These are phyloP conservation scores for Physaria fendleri DNA, from an alignment of 345 rosid species.

Conservation along the genomic window DNA sequence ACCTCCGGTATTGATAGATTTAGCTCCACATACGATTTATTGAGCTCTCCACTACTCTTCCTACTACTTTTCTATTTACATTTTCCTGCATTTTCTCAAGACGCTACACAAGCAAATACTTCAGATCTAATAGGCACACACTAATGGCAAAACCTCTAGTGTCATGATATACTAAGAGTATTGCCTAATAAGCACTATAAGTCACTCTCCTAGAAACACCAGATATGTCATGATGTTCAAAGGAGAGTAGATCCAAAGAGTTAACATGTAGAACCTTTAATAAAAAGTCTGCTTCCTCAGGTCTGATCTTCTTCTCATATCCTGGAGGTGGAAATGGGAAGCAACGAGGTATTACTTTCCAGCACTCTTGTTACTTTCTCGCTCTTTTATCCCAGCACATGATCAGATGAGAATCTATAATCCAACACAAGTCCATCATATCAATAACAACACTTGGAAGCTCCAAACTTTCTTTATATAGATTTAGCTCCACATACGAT, in stretches of 20 bases:
- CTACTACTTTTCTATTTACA: too few relatives aligned
- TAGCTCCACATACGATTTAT: neutral
- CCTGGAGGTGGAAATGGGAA: slow-evolving; percentile 98
- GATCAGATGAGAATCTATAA: slow-evolving; percentile 47
- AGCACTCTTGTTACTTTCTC: slow-evolving; percentile 31
- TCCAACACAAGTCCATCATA: slow-evolving; percentile 63
- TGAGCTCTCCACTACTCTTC: slow-evolving; percentile 1
- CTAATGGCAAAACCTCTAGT: neutral
- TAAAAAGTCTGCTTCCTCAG: slow-evolving; percentile 47
- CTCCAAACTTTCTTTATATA: slow-evolving; percentile 23
- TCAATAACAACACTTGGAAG: slow-evolving; percentile 42
- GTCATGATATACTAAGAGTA: too few relatives aligned
- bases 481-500: neutral
- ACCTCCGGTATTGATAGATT: neutral
- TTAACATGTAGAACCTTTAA: slow-evolving; percentile 67
- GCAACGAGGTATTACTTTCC: slow-evolving; percentile 88
- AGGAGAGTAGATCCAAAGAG: too few relatives aligned
- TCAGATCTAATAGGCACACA: neutral
- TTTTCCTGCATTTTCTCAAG: neutral
- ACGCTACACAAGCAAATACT: slow-evolving; percentile 1
- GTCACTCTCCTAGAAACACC: slow-evolving; percentile 1
- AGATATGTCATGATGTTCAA: neutral
- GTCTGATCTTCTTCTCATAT: slow-evolving; percentile 73
- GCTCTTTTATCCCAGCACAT: slow-evolving; percentile 45
- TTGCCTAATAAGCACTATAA: too few relatives aligned